These are phyloP conservation scores for Morella rubra DNA, from an alignment of 306 rosid species.

Conservation along the genomic window DNA sequence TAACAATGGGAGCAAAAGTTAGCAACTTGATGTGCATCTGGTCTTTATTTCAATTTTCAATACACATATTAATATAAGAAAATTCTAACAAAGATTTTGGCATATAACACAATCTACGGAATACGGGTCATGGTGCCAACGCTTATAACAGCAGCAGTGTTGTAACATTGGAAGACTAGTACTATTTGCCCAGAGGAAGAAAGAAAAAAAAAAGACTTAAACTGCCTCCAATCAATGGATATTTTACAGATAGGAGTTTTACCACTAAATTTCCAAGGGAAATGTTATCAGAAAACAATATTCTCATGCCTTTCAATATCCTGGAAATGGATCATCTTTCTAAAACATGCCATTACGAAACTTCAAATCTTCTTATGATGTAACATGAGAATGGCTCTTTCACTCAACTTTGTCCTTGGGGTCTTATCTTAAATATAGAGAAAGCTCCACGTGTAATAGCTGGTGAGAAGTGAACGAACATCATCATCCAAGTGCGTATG, in stretches of 20 bases:
- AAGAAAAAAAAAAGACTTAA: neutral
- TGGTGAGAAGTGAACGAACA: too few species aligned
- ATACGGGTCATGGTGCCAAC: neutral
- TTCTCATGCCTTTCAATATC: neutral
- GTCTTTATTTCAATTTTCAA: neutral
- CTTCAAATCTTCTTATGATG: neutral
- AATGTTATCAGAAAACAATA: neutral
- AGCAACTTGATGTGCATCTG: conserved; percentile 1
- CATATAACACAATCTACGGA: neutral
- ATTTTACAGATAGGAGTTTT: neutral
- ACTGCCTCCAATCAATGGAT: neutral
- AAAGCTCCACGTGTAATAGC: neutral
- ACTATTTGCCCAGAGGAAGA: too few species aligned
- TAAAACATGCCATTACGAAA: neutral
- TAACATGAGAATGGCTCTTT: neutral
- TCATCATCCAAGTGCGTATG: too few species aligned
- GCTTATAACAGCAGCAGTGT: neutral
- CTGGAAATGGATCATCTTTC: neutral
- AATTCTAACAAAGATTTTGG: neutral
- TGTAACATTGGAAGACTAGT: neutral
- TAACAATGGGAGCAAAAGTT: conserved; percentile 5
- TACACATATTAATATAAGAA: neutral
- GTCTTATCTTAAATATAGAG: neutral
- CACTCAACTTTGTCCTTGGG: neutral
- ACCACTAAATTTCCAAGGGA: neutral